These are phyloP conservation scores for Podaxis sp. DNA, from an alignment of 768 basidiomycete species.

Conservation along the genomic window DNA sequence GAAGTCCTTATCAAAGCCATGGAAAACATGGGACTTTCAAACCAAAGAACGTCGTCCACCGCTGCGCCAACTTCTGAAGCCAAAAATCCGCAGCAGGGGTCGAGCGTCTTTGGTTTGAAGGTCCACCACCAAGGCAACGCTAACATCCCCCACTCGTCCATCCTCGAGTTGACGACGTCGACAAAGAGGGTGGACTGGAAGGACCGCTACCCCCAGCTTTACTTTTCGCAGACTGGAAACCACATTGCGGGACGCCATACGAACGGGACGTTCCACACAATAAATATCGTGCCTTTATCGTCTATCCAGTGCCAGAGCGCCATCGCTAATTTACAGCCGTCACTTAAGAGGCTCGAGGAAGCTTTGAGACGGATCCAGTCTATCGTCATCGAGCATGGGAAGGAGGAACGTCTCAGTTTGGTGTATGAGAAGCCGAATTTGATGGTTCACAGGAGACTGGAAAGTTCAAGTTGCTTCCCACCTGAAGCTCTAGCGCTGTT, in stretches of 20 bases:
- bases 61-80: neutral
- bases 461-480: conserved; percentile 42
- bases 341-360: conserved; percentile 37
- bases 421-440: conserved; percentile 8
- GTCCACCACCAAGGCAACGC: conserved; percentile 28
- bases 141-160: conserved; percentile 38
- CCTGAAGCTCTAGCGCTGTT: conserved; percentile 28
- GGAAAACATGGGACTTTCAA: conserved; percentile 28
- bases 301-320: conserved; percentile 35
- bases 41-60: conserved; percentile 3
- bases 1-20: conserved; percentile 38
- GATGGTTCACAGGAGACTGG: conserved; percentile 46
- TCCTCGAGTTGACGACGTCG: conserved; percentile 49
- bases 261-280: conserved; percentile 48
- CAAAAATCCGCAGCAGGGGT: neutral
- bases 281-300: conserved; percentile 45
- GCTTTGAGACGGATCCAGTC: conserved; percentile 45
- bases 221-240: conserved; percentile 65
- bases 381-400: conserved; percentile 50
- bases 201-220: conserved; percentile 63
- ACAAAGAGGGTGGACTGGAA: conserved; percentile 29
- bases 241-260: conserved; percentile 59
- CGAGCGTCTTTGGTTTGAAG: conserved; percentile 16
- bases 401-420: conserved; percentile 35
- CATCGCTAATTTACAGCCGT: conserved; percentile 31